Evolutionary conservation across 805 yeast genomes (phyloP), one percentile per base, ranked within the genome.

Genomic region (Alloascoidea hylecoeti): DNA sequence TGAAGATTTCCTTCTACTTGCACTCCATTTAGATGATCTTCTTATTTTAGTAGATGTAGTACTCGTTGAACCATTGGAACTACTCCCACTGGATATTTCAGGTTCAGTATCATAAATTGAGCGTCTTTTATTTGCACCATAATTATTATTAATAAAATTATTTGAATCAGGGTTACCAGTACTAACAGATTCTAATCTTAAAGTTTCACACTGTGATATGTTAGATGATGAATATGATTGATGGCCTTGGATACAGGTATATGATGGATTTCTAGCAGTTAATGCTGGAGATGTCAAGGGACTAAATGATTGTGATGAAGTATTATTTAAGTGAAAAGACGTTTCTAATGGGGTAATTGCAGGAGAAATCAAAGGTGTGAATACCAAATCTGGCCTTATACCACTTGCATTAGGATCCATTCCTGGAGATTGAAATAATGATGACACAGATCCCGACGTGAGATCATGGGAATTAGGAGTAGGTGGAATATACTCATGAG

Each of bases 341-440:
- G 36, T 14, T 16, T 52, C 80, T 48, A 64, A 44, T 2, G 80
- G 81, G 3, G 80, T 71, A 15, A 71, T 77, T 12, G 78, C 75
- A 1, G 86, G 86, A 1, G 82, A 75, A 1, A 74, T 72, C 44
- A 77, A 60, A 0, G 86, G 85, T 2, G 84, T 77, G 53, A 75
- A 77, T 2, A 72, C 71, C 37, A 70, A 70, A 42, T 71, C 75
- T 1, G 78, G 6, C 36, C 36, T 12, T 12, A 34, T 34, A 13
- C 15, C 9, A n/a, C 30, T 23, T 9, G 30, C 30, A 23, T n/a
- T 23, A 17, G 17, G 14, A 12, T 34, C 36, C 32, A 34, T 9
- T 5, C 9, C 5, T n/a, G 36, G 36, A 5, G 36, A 34, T n/a
- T 34, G 9, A 18, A 34, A 34, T n/a, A 23, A 9, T 9, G 13